phyloP scores from a whole-genome alignment of 1,139 yeast genomes.

The Geotrichum restrictum region DNA sequence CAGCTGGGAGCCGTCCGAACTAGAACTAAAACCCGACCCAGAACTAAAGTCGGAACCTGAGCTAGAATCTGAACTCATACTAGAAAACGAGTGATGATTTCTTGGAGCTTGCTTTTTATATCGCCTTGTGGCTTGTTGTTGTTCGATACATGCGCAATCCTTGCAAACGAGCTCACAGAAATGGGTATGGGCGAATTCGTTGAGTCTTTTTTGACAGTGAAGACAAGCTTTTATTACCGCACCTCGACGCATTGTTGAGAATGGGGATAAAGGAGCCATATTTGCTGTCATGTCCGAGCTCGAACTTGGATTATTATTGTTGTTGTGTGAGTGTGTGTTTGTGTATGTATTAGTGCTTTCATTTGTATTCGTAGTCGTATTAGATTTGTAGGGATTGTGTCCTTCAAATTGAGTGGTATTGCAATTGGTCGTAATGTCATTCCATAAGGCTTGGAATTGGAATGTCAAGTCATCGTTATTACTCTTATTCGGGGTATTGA shows the following conservation, averaged over 20 bases:
- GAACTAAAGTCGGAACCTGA: constrained; percentile 15
- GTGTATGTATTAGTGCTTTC: no score
- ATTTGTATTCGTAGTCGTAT: no score
- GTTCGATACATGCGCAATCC: constrained; percentile 12
- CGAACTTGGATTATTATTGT: background rate
- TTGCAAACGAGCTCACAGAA: constrained; percentile 13
- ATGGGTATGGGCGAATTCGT: constrained; percentile 1
- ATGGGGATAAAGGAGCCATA: background rate
- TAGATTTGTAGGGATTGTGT: background rate
- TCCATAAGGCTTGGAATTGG: background rate
- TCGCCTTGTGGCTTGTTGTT: constrained; percentile 25
- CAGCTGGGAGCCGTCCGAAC: no score
- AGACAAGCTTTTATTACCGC: background rate
- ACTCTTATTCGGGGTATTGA: background rate
- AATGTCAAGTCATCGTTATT: background rate
- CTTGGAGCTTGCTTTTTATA: constrained; percentile 17
- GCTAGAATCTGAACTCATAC: constrained; percentile 32
- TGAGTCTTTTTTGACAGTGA: constrained; percentile 9
- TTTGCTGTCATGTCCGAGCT: no score
- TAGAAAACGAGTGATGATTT: no score
- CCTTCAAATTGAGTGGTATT: background rate
- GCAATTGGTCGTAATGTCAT: background rate
- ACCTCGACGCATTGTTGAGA: constrained; percentile 4
- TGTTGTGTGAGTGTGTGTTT: background rate
- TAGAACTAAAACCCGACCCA: constrained; percentile 11